Conservation (phyloP, 2,329 filamentous ascomycete genomes). For the Nigrograna mackinnonii region DNA sequence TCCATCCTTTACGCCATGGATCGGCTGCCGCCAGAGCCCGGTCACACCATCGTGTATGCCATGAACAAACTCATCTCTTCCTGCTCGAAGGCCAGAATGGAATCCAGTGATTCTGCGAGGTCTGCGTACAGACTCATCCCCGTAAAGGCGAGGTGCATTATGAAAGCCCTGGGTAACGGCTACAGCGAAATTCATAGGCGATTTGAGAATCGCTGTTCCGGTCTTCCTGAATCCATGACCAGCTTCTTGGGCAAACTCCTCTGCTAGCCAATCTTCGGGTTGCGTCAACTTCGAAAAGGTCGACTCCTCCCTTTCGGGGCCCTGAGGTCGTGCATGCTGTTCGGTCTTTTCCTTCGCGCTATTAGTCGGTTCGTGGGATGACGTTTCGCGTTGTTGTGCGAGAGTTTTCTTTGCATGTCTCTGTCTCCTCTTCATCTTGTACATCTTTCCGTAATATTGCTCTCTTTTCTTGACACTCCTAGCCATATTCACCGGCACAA, state of each 20-base stretch:
- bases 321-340: constrained; percentile 13
- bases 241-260: constrained; percentile 52
- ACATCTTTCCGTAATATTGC: constrained; percentile 54
- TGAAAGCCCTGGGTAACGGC: constrained; percentile 71
- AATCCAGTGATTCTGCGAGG: constrained; percentile 68
- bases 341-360: constrained; percentile 8
- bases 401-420: constrained; percentile 26
- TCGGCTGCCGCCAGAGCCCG: constrained; percentile 64
- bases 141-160: constrained; percentile 71
- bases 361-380: constrained; percentile 11
- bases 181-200: constrained; percentile 64
- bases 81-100: constrained; percentile 63
- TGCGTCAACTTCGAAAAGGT: constrained; percentile 33
- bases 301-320: constrained; percentile 19
- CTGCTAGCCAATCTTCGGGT: constrained; percentile 33
- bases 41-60: constrained; percentile 69
- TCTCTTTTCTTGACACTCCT: constrained; percentile 61
- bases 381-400: constrained; percentile 20
- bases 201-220: constrained; percentile 55
- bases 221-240: constrained; percentile 56
- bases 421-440: constrained; percentile 34
- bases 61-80: constrained; percentile 63
- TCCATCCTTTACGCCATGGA: constrained; percentile 59
- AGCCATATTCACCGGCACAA: constrained; percentile 65
- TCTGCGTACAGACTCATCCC: constrained; percentile 69